A percentile compares a stretch with the other conserved stretches of the same genome.
Conservation (phyloP, 352 stramenopile species). For the Phytophthora pistaciae region DNA sequence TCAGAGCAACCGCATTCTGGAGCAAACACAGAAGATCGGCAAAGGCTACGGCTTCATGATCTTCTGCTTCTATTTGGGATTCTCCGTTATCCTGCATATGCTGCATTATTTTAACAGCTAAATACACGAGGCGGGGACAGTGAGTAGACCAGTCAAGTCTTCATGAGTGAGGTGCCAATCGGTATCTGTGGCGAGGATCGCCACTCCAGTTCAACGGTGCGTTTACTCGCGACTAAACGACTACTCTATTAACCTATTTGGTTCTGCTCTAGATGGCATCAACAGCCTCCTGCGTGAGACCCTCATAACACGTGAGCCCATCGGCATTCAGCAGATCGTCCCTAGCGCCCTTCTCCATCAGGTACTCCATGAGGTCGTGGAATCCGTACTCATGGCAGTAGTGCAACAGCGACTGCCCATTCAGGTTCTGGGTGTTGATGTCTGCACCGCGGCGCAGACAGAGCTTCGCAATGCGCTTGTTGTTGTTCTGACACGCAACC, state of each 20-base stretch:
- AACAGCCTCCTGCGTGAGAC: slow-evolving; percentile 87
- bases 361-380: slow-evolving; percentile 94
- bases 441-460: slow-evolving; percentile 93
- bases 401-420: slow-evolving; percentile 93
- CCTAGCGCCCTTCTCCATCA: slow-evolving; percentile 95
- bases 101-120: slow-evolving; percentile 87
- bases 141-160: not conserved
- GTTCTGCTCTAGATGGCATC: slow-evolving; percentile 60
- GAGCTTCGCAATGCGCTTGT: slow-evolving; percentile 96
- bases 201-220: slow-evolving; percentile 6
- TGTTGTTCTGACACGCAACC: slow-evolving; percentile 96
- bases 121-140: slow-evolving; percentile 20
- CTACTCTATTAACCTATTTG: slow-evolving; percentile 16
- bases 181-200: not conserved
- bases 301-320: slow-evolving; percentile 96
- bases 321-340: slow-evolving; percentile 94
- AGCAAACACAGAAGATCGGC: slow-evolving; percentile 81
- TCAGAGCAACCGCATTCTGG: slow-evolving; percentile 82
- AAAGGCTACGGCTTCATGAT: slow-evolving; percentile 87
- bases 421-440: slow-evolving; percentile 95
- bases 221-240: not conserved
- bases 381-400: slow-evolving; percentile 96
- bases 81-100: slow-evolving; percentile 76
- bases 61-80: slow-evolving; percentile 85
- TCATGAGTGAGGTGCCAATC: not conserved